Evolutionary conservation across 192 early-diverging fungal genomes (phyloP).

Genomic region (Rhizoclosmatium globosum): DNA sequence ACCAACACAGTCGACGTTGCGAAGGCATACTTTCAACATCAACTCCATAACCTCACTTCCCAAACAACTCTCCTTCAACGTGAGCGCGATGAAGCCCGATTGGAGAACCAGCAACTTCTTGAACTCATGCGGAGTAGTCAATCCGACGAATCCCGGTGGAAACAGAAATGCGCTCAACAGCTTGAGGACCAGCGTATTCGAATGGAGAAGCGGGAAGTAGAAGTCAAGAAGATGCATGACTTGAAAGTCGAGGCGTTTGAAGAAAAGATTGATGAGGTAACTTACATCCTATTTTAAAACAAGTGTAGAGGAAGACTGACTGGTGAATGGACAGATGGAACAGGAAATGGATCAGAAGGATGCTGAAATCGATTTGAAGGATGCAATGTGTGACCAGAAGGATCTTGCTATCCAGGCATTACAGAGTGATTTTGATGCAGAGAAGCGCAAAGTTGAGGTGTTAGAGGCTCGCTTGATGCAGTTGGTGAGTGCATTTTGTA

Average conservation of each 20-base stretch:
- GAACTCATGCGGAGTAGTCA: no score
- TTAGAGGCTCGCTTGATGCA: no score
- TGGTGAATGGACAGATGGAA: neutral
- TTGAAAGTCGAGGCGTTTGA: neutral
- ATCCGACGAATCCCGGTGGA: no score
- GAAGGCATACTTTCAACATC: neutral
- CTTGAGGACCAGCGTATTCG: neutral
- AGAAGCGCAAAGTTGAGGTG: no score
- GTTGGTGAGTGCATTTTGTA: no score
- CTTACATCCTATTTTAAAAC: neutral
- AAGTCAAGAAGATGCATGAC: neutral
- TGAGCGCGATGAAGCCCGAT: neutral
- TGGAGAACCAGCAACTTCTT: neutral
- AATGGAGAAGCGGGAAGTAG: neutral
- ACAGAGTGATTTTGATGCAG: no score
- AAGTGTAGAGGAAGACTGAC: neutral
- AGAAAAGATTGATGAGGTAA: constrained; percentile 13
- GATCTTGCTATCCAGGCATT: no score
- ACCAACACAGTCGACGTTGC: neutral
- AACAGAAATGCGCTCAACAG: neutral
- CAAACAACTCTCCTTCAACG: neutral
- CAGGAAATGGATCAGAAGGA: constrained; percentile 16
- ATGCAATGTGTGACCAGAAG: no score
- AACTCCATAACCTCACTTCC: neutral
- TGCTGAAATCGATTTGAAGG: neutral